Base-by-base conservation (phyloP, 495 filamentous ascomycete genomes). In the Hyaloscypha finlandica region DNA sequence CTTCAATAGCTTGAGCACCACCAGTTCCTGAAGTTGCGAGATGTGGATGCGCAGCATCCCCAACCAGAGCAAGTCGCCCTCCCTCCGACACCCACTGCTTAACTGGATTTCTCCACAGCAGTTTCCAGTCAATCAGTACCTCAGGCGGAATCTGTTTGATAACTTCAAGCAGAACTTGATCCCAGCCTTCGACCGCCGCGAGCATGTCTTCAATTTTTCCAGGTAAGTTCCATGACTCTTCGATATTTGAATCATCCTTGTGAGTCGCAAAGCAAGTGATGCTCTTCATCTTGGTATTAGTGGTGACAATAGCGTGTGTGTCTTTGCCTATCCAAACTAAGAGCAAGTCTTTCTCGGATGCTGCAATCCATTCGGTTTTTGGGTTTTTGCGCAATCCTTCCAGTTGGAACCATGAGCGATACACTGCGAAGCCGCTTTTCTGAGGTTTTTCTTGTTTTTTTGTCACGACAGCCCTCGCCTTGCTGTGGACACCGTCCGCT, bases 1-100 rank as follows among this genome's bases (percentile, higher is more conserved):
- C 87, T 68, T 89, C 87, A 68, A 89, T 76, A 1, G 87, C 86
- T 69, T 87, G 85, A 9, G 84, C 84, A 0, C 84, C 86, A 0
- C 86, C 87, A 67, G 86, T 83, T 0, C 80, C 82, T 6, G 80
- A 81, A 31, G 85, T 87, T 0, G 86, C 86, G 6, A 88, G 74
- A 48, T 86, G 79, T 2, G 86, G 80, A 73, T 90, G 87, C 33
- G 86, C 86, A 2, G 84, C 80, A 64, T 89, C 87, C 20, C 86
- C 86, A 59, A 88, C 63, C 59, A 86, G 77, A 11, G 79, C 80
- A 9, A 88, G 80, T 8, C 78, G 76, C 16, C 79, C 77, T 4
- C n/a, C 14, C 0, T 61, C 58, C 8, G 58, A 35, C n/a, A 61
- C 31, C 58, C 58, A 61, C 33, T 61, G 32, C 14, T 35, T 35